Percentiles rank a stretch among this genome's conserved stretches.
Evolutionary conservation across 352 stramenopile species (phyloP).

Genomic region (Globisporangium ultimum): DNA sequence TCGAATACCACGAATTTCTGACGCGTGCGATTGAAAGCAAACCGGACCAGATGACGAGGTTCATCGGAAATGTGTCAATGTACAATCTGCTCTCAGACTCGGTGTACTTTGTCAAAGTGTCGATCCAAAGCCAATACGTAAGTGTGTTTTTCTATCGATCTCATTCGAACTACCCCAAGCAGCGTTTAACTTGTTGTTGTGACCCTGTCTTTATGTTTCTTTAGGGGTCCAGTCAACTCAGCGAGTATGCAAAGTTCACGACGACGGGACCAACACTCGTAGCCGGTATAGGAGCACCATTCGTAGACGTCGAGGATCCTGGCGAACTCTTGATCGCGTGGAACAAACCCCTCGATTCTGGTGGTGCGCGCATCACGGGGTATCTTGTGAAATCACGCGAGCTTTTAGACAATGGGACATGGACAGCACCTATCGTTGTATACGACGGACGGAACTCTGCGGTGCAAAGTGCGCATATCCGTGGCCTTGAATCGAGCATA

Average conservation of each 20-base stretch:
- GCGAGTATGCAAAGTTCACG: constrained; percentile 17
- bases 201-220: not conserved
- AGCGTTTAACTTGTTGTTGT: not conserved
- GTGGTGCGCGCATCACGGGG: constrained; percentile 38
- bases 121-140: constrained; percentile 10
- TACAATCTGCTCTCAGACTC: constrained; percentile 30
- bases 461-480: constrained; percentile 18
- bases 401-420: constrained; percentile 24
- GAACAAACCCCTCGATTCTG: constrained; percentile 34
- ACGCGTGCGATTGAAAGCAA: constrained; percentile 4
- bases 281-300: constrained; percentile 20
- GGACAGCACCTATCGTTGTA: constrained; percentile 23
- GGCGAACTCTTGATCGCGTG: constrained; percentile 44
- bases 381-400: constrained; percentile 32
- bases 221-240: constrained; percentile 34
- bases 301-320: constrained; percentile 32
- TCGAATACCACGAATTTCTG: constrained; percentile 17
- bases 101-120: constrained; percentile 30
- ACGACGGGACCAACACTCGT: constrained; percentile 31
- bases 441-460: constrained; percentile 36
- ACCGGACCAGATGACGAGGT: constrained; percentile 8
- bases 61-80: constrained; percentile 24
- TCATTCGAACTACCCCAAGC: not conserved
- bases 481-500: constrained; percentile 31
- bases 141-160: constrained; percentile 7